Conservation (phyloP, 2,329 filamentous ascomycete genomes). For the Botrytis elliptica region DNA sequence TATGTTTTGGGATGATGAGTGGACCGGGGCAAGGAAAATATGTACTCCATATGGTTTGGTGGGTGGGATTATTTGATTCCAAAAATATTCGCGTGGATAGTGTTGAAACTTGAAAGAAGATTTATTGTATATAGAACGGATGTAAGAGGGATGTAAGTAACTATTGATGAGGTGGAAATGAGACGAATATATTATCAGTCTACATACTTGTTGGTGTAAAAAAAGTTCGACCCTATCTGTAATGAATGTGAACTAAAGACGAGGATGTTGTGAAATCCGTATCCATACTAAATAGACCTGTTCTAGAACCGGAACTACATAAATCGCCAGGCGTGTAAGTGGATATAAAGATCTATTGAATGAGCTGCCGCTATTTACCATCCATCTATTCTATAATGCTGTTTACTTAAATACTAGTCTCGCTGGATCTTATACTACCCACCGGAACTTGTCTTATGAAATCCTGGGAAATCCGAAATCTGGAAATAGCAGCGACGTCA, state of each 20-base stretch:
- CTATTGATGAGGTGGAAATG: background rate
- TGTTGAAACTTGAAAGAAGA: no score
- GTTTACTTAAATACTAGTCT: background rate
- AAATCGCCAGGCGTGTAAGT: background rate
- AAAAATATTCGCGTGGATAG: background rate
- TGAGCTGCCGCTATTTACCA: background rate
- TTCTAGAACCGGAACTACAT: background rate
- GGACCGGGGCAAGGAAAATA: background rate
- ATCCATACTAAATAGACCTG: background rate
- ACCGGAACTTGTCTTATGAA: background rate
- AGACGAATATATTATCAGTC: background rate
- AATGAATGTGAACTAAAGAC: background rate
- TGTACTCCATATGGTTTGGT: background rate
- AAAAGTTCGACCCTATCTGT: background rate
- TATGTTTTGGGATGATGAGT: background rate
- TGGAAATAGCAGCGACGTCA: background rate
- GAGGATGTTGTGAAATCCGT: background rate
- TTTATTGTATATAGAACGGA: conserved; percentile 8
- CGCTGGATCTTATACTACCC: background rate
- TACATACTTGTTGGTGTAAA: background rate
- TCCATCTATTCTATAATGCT: background rate
- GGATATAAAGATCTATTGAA: background rate
- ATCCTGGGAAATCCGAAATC: background rate
- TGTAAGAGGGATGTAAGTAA: background rate
- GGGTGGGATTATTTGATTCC: background rate